Percentiles rank a stretch among this genome's conserved stretches.
Evolutionary conservation across 768 basidiomycete species (phyloP).

Genomic region (Auriscalpium microsporum): DNA sequence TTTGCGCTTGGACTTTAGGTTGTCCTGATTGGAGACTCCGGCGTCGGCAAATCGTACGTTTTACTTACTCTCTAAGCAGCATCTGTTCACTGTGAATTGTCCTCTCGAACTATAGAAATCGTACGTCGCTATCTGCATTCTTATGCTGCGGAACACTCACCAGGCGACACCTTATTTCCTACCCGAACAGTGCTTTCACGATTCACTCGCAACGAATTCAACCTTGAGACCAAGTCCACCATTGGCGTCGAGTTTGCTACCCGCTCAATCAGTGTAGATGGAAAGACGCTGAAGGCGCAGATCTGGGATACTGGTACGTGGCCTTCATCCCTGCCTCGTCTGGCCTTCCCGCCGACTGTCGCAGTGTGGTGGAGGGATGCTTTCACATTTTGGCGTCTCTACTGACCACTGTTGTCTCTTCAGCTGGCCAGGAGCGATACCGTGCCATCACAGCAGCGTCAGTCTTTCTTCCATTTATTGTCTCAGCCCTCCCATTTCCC

Average conservation of each 20-base stretch:
- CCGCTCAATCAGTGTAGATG: conserved; percentile 89
- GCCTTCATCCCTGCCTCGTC: neutral
- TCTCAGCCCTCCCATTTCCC: neutral
- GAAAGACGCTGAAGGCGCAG: conserved; percentile 95
- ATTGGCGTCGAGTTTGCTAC: conserved; percentile 99
- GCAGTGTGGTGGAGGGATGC: neutral
- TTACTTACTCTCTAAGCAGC: neutral
- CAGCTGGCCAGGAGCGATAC: conserved; percentile 96
- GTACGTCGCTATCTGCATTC: conserved; percentile 32
- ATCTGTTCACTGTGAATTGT: neutral
- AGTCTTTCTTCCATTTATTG: conserved; percentile 30
- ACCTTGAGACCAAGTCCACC: conserved; percentile 97
- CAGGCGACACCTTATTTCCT: conserved; percentile 5
- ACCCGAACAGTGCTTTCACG: conserved; percentile 82
- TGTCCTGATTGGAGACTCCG: conserved; percentile 97
- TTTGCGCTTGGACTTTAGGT: conserved; percentile 43
- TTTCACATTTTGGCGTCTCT: neutral
- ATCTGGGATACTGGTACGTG: conserved; percentile 95
- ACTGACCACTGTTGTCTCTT: conserved; percentile 4
- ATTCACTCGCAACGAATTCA: conserved; percentile 99
- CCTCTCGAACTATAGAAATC: conserved; percentile 37
- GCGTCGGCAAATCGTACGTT: conserved; percentile 98
- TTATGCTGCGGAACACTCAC: neutral
- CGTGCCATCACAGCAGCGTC: conserved; percentile 96
- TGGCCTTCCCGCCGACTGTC: neutral